Evolutionary conservation across 768 basidiomycete genomes (phyloP), one percentile per base, ranked within the genome.

Genomic region (Clitopilus hobsonii): DNA sequence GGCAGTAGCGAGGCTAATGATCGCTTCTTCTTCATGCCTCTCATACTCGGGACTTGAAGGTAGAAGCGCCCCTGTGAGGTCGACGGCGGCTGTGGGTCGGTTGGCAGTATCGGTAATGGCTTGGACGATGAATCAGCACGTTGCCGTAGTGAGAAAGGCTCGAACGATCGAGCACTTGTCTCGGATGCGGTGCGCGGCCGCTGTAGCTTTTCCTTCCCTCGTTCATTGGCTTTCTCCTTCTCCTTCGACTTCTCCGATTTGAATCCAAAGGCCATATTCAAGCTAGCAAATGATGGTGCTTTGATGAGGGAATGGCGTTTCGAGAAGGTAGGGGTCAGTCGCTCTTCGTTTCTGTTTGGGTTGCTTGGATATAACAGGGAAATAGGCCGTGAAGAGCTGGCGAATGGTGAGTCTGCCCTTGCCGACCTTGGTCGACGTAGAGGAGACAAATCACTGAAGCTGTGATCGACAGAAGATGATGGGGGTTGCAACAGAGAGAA

Each of bases 1-100:
- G 58, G 51, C 28, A 72, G 67, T 49, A 75, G 64, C 24, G 74
- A 68, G 14, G 67, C 63, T 49, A 75, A 62, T 11, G 76, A 75
- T 48, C 69, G 66, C 60, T 74, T 75, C 58, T 70, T 72, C 66
- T 67, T 73, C 51, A 73, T 38, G 1, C 56, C 52, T 38, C 59
- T 63, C 41, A 45, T 45, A 45, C 41, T 45, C 18, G 41, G 41
- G 41, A 45, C 41, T 13, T 59, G 54, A 52, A 59, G 53, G 26
- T 58, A 61, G 30, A 60, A 61, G 38, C 58, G 38, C 38, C 58
- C 63, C 51, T 64, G 55, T 36, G 61, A 60, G 16, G 60, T 56
- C 30, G 51, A 30, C 25, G 62, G 57, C 25, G 62, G 57, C 45
- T 58, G 57, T 53, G 51, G 36, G 61, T 54, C 22, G 57, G 45